Base-by-base conservation (phyloP, 371 early-diverging fungal species). In the Chytridium lagenaria region DNA sequence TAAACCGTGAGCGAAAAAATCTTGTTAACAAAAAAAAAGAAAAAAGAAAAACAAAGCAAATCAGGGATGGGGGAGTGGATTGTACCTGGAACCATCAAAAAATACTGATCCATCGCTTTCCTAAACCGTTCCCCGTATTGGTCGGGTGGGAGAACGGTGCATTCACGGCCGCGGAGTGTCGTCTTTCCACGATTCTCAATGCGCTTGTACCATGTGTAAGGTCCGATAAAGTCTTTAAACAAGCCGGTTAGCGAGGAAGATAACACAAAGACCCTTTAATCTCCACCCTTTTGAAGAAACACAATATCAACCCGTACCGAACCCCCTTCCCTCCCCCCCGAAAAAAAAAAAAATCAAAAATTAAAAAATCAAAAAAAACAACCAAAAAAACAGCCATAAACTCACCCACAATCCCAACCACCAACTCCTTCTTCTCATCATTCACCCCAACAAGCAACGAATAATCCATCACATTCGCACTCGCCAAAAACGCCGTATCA, bases 131-230 rank as follows among this genome's bases (percentile, higher is more conserved):
- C 88, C 65, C 93, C 90, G 81, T 98, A 98, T 82, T 94, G 93
- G 37, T 87, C 86, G n/a, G 98, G 98, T 5, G 95, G 92, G 28
- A 96, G 91, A 72, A 98, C 96, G 2, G 98, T 98, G 0, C 49
- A 92, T 36, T 90, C 90, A 34, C 93, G 92, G 10, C 93, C 93
- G 7, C 93, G 92, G 28, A 95, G 93, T 51, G 95, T 88, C 74
- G 95, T 95, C 81, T 97, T 98, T 39, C 96, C 96, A 93, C 94
- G 94, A 67, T 90, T 92, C 77, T 98, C 98, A 10, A 98, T 78
- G 76, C 92, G 92, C 81, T 97, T 98, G 80, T 96, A 96, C 97
- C 96, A 97, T 0, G 97, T 98, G 79, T 93, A 98, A 0, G 96
- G 94, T 49, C 97, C 90, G 59, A 97, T 95, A 78, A 94, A 97